Evolutionary conservation across 129 eudicot species (phyloP), one percentile per base, ranked within the genome.

Genomic region (Lonicera japonica): DNA sequence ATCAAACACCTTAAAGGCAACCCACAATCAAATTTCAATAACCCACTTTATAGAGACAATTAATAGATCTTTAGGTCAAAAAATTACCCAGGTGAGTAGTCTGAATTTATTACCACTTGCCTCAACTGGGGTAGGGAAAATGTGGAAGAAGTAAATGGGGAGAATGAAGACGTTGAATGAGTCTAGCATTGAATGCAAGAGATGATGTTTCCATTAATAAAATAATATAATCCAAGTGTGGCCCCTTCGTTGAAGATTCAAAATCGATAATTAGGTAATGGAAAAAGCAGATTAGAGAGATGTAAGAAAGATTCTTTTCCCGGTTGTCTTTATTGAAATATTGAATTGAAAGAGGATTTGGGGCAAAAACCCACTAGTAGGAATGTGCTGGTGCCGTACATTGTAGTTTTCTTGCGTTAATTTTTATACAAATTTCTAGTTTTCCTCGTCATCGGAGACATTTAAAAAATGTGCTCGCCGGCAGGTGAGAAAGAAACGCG

Each of bases 1-100:
- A 65, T 65, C 73, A 45, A 76, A 70, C 68, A 70, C 36, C 5
- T 58, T 56, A 63, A 57, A 64, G 57, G 15, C 36, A 29, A 29
- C 36, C 36, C 36, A 6, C 2, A 29, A 1, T 29, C 48, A 56
- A 68, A 15, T 60, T 8, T 56, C 22, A 56, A 57, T 4, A 5
- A 41, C 56, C 21, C 50, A 19, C 29, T 7, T 7, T 11, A 21
- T 2, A 1, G 13, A 14, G 41, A 47, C 55, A 43, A 14, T 43
- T 43, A 43, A 4, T n/a, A 50, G 21, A 50, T 8, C 55, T 41
- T 17, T 15, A 18, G 36, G 18, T 46, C 21, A 56, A 25, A 40
- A 25, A 40, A 20, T 40, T 53, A 53, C 55, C 62, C 68, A 53
- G 69, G 75, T 70, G 68, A 52, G 46, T 48, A 60, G 4, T 25